Conservation (phyloP, 139 green algal species). For the Auxenochlorella protothecoides region DNA sequence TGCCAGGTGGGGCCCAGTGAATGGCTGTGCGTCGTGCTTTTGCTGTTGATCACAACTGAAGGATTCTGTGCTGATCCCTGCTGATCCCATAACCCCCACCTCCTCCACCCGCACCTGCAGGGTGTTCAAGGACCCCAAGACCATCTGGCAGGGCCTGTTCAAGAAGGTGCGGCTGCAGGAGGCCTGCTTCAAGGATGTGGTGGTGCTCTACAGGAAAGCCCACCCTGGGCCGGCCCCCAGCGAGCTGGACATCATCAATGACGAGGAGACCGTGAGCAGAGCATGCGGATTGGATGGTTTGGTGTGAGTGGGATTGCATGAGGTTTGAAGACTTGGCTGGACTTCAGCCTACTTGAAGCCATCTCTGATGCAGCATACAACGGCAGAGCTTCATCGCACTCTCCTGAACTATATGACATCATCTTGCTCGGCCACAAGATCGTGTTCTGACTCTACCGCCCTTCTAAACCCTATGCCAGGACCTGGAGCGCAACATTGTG, state of each 20-base stretch:
- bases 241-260: too few species aligned
- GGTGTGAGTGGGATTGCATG: neutral
- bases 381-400: too few species aligned
- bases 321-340: too few species aligned
- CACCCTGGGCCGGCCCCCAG: neutral
- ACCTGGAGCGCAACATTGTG: neutral
- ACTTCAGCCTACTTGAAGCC: too few species aligned
- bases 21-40: neutral
- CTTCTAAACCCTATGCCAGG: neutral
- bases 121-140: constrained; percentile 30
- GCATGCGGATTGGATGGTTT: constrained; percentile 1
- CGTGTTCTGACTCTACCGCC: neutral
- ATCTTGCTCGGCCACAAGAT: neutral
- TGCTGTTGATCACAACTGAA: too few species aligned
- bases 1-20: too few species aligned
- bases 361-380: too few species aligned
- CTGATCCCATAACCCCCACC: neutral
- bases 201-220: constrained; percentile 54
- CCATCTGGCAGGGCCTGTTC: constrained; percentile 35
- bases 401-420: too few species aligned
- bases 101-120: neutral
- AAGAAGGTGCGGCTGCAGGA: constrained; percentile 43
- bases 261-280: neutral
- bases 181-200: constrained; percentile 53
- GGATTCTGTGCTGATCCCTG: too few species aligned